Conservation (phyloP, 116 monocot species). For the Thalassia testudinum region DNA sequence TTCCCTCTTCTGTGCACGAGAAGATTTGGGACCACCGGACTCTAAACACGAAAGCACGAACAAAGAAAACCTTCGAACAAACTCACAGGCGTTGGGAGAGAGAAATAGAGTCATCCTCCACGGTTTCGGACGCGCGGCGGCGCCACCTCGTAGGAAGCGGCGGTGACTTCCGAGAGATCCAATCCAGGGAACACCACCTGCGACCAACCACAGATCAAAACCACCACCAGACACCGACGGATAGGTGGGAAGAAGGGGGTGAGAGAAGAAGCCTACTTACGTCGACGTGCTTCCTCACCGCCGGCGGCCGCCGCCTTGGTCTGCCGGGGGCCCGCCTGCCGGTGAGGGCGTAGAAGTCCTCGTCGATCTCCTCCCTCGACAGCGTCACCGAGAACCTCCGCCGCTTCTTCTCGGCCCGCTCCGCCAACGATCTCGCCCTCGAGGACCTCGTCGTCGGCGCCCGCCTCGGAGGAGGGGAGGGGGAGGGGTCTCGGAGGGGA, state of each 20-base stretch:
- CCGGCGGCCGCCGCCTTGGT: constrained; percentile 29
- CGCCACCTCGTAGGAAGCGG: too few species aligned
- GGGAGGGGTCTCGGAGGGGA: neutral
- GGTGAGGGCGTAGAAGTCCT: too few species aligned
- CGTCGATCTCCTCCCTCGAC: too few species aligned
- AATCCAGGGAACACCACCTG: constrained; percentile 39
- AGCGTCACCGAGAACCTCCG: too few species aligned
- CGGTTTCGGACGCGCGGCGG: constrained; percentile 4
- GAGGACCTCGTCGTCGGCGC: neutral
- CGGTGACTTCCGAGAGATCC: constrained; percentile 37
- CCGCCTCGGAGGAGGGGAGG: neutral
- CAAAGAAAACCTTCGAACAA: too few species aligned
- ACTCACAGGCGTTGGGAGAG: too few species aligned
- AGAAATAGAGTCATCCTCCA: too few species aligned
- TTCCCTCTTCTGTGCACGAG: too few species aligned
- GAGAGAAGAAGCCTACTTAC: constrained; percentile 10
- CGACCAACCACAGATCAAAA: neutral
- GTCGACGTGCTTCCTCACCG: constrained; percentile 43
- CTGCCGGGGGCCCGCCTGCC: constrained; percentile 24
- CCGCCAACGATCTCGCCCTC: too few species aligned
- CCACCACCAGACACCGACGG: neutral
- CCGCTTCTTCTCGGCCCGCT: too few species aligned
- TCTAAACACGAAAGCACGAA: too few species aligned
- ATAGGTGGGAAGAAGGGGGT: neutral
- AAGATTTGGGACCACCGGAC: too few species aligned